Evolutionary conservation across 306 rosid species (phyloP).

Genomic region (Luffa aegyptiaca): DNA sequence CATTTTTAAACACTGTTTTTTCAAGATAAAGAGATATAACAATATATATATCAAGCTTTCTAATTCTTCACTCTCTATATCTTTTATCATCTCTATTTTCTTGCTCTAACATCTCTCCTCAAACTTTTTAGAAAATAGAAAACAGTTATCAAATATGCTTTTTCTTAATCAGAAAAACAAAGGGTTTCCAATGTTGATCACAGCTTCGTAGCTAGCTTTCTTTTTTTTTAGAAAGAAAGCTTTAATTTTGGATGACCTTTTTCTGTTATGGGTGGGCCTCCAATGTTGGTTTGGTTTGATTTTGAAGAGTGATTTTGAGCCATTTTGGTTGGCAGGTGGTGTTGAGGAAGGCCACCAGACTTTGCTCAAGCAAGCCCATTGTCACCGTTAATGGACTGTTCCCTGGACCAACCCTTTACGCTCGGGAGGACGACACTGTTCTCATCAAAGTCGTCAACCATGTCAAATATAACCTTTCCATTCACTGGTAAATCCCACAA

Average conservation of each 20-base stretch:
- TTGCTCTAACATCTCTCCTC: no score
- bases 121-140: no score
- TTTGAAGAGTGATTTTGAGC: not conserved
- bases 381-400: conserved; percentile 72
- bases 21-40: no score
- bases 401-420: conserved; percentile 85
- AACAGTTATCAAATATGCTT: no score
- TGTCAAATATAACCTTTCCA: conserved; percentile 48
- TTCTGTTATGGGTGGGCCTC: not conserved
- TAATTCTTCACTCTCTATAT: no score
- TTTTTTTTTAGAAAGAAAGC: not conserved
- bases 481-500: conserved; percentile 51
- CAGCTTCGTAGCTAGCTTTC: no score
- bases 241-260: not conserved
- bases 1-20: no score
- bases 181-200: not conserved
- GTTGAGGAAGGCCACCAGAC: conserved; percentile 29
- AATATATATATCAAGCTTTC: no score
- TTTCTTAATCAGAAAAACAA: not conserved
- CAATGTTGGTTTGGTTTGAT: not conserved
- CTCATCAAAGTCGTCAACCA: conserved; percentile 59
- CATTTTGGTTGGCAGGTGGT: conserved; percentile 44
- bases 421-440: conserved; percentile 72
- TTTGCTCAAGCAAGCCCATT: conserved; percentile 63
- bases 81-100: no score